Base-by-base conservation (phyloP, 2,329 filamentous ascomycete species). In the Lomentospora prolificans region DNA sequence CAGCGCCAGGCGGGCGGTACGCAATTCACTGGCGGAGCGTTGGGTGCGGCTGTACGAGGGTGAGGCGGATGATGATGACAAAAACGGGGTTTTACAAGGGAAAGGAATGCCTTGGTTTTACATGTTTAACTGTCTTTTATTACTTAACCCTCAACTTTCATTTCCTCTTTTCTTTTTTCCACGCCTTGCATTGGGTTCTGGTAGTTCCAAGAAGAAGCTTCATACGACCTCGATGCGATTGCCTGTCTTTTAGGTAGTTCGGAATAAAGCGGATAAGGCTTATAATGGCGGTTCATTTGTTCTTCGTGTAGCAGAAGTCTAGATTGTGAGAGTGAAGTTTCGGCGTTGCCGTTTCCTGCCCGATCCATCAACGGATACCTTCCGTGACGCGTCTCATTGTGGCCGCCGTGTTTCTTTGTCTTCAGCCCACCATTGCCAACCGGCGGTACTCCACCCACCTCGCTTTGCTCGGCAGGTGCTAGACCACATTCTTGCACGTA, bases 1-100 rank as follows among this genome's bases (percentile, higher is more conserved):
- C 85, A 82, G 67, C 77, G 84, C 70, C 83, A 86, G 68, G 81
- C 84, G 61, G 82, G 85, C 59, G 87, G 87, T 64, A 87, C 86
- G 61, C 86, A 89, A 67, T 92, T 91, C 72, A 90, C 87, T 12
- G 88, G 88, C 60, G 88, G 88, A 70, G 88, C 87, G 59, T 73
- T 92, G 70, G 87, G 87, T 64, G 81, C 80, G 62, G 82, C 81
- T 55, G 81, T 86, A 60, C 75, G 82, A 64, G 80, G 79, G 69
- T 85, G 77, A 65, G 54, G 52, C 22, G 48, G 52, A 19, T 22
- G 25, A 19, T 17, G 24, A 24, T 36, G 9, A 27, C 27, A 7
- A 39, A 22, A n/a, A n/a, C n/a, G 30, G n/a, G 17, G 30, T 19
- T 41, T 33, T 22, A 22, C 22, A 22, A 30, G 28, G 31, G 4